phyloP scores from a whole-genome alignment of 331 rosid genomes.

The Dryas integrifolia region DNA sequence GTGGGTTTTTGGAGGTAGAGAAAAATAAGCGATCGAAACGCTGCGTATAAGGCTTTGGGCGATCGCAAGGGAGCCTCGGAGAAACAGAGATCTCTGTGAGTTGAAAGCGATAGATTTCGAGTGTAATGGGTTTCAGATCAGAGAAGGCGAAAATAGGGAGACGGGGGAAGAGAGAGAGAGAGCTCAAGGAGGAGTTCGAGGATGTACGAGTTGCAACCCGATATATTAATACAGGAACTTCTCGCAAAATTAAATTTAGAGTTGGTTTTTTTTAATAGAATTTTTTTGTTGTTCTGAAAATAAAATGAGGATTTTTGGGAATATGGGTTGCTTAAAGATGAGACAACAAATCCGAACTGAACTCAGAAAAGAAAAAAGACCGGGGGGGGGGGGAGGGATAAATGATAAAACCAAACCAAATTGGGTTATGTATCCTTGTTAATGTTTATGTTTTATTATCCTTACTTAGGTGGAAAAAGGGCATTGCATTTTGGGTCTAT shows the following conservation, averaged over 20 bases:
- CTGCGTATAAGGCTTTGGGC: not conserved
- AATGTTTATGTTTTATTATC: not conserved
- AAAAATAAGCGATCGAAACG: constrained; percentile 24
- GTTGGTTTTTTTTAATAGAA: not conserved
- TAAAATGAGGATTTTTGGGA: not conserved
- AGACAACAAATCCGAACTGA: not conserved
- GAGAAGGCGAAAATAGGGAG: constrained; percentile 17
- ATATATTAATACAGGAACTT: not conserved
- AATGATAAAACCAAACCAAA: no score
- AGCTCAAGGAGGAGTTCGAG: not conserved
- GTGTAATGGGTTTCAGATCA: constrained; percentile 42
- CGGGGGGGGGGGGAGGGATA: no score
- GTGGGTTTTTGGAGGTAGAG: constrained; percentile 20
- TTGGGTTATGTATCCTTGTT: not conserved
- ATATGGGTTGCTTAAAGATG: not conserved
- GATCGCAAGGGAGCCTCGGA: constrained; percentile 22
- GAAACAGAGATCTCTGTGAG: constrained; percentile 34
- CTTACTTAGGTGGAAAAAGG: not conserved
- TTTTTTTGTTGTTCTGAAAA: not conserved
- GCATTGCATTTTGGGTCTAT: not conserved
- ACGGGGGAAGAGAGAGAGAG: not conserved
- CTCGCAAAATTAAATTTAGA: not conserved
- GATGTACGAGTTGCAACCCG: constrained; percentile 13
- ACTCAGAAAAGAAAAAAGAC: no score
- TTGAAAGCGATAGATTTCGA: constrained; percentile 22